Evolutionary conservation across 805 yeast genomes (phyloP).

Genomic region (Candida tallmaniae): DNA sequence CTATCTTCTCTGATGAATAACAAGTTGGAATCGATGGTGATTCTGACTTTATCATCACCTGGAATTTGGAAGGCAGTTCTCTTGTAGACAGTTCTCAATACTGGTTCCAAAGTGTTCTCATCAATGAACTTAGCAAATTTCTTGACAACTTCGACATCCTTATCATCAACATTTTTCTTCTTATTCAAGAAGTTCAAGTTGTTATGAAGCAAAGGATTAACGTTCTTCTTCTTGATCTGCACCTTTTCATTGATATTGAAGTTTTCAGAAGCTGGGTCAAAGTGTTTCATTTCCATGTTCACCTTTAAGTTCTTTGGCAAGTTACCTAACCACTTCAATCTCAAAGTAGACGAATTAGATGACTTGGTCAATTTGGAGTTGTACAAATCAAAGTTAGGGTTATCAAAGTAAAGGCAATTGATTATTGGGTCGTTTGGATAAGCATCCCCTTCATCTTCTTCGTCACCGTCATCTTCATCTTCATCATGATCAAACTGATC

Average conservation of each 20-base stretch:
- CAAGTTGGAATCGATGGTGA: constrained; percentile 86
- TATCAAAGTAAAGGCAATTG: constrained; percentile 86
- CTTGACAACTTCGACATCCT: constrained; percentile 47
- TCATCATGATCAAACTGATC: constrained; percentile 47
- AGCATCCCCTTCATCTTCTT: constrained; percentile 27
- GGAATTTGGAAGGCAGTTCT: constrained; percentile 98
- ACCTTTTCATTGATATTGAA: constrained; percentile 61
- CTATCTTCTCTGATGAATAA: constrained; percentile 86
- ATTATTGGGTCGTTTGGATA: constrained; percentile 56
- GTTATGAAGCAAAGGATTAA: constrained; percentile 66
- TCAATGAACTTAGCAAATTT: constrained; percentile 53
- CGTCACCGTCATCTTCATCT: constrained; percentile 49
- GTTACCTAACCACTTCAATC: constrained; percentile 90
- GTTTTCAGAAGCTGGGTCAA: constrained; percentile 50
- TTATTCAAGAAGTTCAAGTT: constrained; percentile 43
- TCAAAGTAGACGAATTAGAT: constrained; percentile 66
- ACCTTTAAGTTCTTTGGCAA: constrained; percentile 73
- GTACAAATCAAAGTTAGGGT: constrained; percentile 75
- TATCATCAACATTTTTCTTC: constrained; percentile 55
- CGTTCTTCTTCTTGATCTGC: constrained; percentile 72
- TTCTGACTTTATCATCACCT: constrained; percentile 89
- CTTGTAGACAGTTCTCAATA: constrained; percentile 78
- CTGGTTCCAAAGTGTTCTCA: constrained; percentile 72
- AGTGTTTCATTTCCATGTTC: constrained; percentile 72
- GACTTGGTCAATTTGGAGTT: constrained; percentile 75